These are phyloP conservation scores for Polychaeton citri DNA, from an alignment of 2,329 filamentous ascomycete species.

Conservation along the genomic window DNA sequence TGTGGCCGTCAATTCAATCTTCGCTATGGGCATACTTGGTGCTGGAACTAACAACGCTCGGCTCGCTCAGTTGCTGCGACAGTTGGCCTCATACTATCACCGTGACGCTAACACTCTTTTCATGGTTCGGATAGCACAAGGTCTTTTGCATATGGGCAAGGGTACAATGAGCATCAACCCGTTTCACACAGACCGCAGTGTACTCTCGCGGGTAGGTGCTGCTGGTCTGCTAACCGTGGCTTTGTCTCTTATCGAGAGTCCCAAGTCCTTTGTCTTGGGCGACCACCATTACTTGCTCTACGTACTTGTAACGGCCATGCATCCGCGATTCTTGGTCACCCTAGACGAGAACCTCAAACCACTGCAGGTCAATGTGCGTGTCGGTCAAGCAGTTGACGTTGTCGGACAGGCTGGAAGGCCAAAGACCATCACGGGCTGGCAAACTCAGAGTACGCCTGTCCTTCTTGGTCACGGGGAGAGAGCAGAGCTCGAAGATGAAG, in stretches of 20 bases:
- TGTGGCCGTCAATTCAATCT: conserved; percentile 96
- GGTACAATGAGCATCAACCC: conserved; percentile 90
- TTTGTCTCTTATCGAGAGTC: conserved; percentile 82
- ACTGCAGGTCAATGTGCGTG: conserved; percentile 86
- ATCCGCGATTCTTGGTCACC: conserved; percentile 90
- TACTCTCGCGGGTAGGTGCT: conserved; percentile 81
- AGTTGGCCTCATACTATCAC: conserved; percentile 96
- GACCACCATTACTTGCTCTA: conserved; percentile 88
- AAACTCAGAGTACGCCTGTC: conserved; percentile 98
- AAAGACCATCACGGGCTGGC: conserved; percentile 99
- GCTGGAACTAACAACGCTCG: conserved; percentile 97
- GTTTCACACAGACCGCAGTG: conserved; percentile 98
- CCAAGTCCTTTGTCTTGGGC: conserved; percentile 62
- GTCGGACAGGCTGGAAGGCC: conserved; percentile 93
- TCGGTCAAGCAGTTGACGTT: conserved; percentile 95
- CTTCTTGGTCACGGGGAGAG: conserved; percentile 88
- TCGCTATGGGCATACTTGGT: conserved; percentile 94
- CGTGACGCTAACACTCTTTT: conserved; percentile 91
- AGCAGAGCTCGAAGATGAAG: conserved; percentile 92
- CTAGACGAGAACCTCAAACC: conserved; percentile 91
- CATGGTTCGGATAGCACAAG: conserved; percentile 98
- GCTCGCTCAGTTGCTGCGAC: conserved; percentile 82
- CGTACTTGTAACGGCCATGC: conserved; percentile 92
- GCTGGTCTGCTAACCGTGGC: conserved; percentile 82
- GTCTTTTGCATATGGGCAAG: conserved; percentile 97